These are phyloP conservation scores for Nannochloropsis oceanica DNA, from an alignment of 108 stramenopile species.

Conservation along the genomic window DNA sequence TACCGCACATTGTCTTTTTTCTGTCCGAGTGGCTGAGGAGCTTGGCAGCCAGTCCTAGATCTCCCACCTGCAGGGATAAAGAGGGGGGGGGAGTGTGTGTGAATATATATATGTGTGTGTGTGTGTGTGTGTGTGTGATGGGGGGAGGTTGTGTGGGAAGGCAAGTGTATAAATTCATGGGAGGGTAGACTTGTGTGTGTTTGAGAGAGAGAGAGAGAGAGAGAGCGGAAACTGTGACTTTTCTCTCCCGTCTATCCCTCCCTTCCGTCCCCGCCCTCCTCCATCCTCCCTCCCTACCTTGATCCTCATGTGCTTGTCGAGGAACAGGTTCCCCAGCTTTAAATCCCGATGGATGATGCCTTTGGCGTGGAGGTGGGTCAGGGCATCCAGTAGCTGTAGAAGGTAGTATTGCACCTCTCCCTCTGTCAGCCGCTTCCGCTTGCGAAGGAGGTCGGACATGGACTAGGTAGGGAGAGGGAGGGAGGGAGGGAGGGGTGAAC, in stretches of 20 bases:
- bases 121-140: conserved; percentile 34
- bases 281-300: conserved; percentile 1
- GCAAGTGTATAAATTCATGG: conserved; percentile 15
- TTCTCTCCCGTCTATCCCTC: too few relatives aligned
- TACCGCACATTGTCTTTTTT: conserved; percentile 92
- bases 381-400: conserved; percentile 16
- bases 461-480: conserved; percentile 33
- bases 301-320: conserved; percentile 44
- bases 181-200: conserved; percentile 24
- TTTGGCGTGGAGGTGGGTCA: conserved; percentile 10
- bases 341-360: conserved; percentile 31
- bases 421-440: conserved; percentile 49
- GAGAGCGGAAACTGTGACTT: not conserved
- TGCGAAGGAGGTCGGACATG: conserved; percentile 81
- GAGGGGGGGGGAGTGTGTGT: not conserved
- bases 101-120: conserved; percentile 14
- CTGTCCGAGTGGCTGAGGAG: conserved; percentile 64
- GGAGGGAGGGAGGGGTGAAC: not conserved
- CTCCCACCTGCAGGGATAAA: conserved; percentile 49
- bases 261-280: not conserved
- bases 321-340: conserved; percentile 94
- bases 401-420: conserved; percentile 13
- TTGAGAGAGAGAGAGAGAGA: not conserved
- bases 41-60: conserved; percentile 87
- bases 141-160: not conserved